Evolutionary conservation across 768 basidiomycete genomes (phyloP).

Genomic region (Kondoa subrosea): DNA sequence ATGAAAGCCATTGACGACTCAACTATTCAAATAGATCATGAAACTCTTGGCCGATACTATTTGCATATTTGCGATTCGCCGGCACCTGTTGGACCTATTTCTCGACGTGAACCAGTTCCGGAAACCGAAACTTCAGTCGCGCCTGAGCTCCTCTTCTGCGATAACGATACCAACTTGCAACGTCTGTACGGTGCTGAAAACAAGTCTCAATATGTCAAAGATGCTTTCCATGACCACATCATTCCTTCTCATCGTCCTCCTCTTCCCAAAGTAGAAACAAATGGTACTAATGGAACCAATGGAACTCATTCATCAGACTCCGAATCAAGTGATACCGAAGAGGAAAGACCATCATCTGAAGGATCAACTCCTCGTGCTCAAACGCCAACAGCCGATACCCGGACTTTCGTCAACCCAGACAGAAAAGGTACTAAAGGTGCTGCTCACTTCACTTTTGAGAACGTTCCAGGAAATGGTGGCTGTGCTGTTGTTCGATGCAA

Average conservation of each 20-base stretch:
- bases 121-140: constrained; percentile 53
- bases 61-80: constrained; percentile 84
- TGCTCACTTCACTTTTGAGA: constrained; percentile 70
- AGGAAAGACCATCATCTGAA: constrained; percentile 24
- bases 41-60: constrained; percentile 39
- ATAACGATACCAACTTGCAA: constrained; percentile 90
- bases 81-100: constrained; percentile 57
- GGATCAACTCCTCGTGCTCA: constrained; percentile 32
- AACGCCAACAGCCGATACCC: constrained; percentile 20
- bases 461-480: constrained; percentile 80
- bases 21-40: constrained; percentile 29
- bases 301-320: background rate
- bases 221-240: constrained; percentile 96
- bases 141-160: constrained; percentile 80
- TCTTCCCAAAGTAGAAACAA: constrained; percentile 26
- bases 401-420: constrained; percentile 63
- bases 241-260: constrained; percentile 63
- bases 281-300: constrained; percentile 12
- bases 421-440: constrained; percentile 79
- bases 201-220: constrained; percentile 67
- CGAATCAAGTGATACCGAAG: no score
- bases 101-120: constrained; percentile 37
- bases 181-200: constrained; percentile 82
- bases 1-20: constrained; percentile 33
- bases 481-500: constrained; percentile 89